Conservation (phyloP, 2,329 filamentous ascomycete species). For the Malbranchea cinnamomea region DNA sequence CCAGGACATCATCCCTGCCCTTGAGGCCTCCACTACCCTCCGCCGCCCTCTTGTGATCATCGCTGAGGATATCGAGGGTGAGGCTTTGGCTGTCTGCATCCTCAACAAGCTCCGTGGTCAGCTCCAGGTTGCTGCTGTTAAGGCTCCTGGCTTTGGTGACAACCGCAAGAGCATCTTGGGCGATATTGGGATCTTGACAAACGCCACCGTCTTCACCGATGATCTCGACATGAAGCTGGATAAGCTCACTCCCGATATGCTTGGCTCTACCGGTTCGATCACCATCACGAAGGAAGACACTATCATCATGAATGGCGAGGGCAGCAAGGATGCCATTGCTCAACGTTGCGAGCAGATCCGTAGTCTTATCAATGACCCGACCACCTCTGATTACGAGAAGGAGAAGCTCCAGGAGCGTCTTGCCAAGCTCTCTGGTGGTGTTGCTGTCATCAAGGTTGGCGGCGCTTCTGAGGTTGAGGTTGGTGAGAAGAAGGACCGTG, state of each 20-base stretch:
- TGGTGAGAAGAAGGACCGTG: conserved; percentile 99
- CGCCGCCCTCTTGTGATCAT: conserved; percentile 96
- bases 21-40: conserved; percentile 90
- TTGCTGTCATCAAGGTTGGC: conserved; percentile 98
- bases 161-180: conserved; percentile 99
- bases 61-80: conserved; percentile 96
- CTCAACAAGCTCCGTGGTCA: conserved; percentile 99
- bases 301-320: conserved; percentile 93
- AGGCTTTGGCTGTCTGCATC: conserved; percentile 96
- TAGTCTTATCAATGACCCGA: conserved; percentile 84
- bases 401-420: conserved; percentile 99
- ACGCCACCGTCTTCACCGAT: conserved; percentile 93
- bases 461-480: conserved; percentile 97
- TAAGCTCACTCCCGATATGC: conserved; percentile 90
- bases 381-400: conserved; percentile 98
- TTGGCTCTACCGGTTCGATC: conserved; percentile 93
- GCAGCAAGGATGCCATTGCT: conserved; percentile 80
- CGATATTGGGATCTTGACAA: conserved; percentile 88
- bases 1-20: conserved; percentile 95
- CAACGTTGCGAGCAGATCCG: conserved; percentile 99
- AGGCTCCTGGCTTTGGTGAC: conserved; percentile 98
- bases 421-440: conserved; percentile 96
- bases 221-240: conserved; percentile 99
- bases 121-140: conserved; percentile 95
- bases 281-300: conserved; percentile 99